Conservation (phyloP, 176 grass and related monocot species). For the Paspalum vaginatum region DNA sequence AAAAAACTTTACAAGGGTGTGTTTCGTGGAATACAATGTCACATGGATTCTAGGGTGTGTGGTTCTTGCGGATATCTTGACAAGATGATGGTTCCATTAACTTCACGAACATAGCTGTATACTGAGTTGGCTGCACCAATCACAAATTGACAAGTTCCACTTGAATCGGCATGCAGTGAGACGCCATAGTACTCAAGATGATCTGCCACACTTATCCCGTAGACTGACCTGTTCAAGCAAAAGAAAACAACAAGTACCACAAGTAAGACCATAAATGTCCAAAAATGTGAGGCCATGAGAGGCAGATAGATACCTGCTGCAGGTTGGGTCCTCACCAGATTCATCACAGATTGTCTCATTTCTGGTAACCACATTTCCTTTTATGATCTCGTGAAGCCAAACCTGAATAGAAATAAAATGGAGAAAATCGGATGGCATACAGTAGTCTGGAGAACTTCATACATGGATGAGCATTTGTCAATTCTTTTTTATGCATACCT, state of each 20-base stretch:
- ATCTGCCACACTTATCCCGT: conserved; percentile 76
- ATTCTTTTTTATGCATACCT: conserved; percentile 48
- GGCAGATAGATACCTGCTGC: conserved; percentile 67
- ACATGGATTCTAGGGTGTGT: conserved; percentile 32
- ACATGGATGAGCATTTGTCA: not conserved
- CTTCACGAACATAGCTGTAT: conserved; percentile 41
- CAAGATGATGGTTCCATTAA: conserved; percentile 48
- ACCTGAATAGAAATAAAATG: conserved; percentile 49
- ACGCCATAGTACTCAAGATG: conserved; percentile 81
- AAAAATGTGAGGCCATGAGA: conserved; percentile 12
- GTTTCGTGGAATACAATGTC: conserved; percentile 6
- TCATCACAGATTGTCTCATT: conserved; percentile 71
- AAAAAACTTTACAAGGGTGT: conserved; percentile 42
- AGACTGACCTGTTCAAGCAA: conserved; percentile 71
- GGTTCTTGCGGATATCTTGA: conserved; percentile 45
- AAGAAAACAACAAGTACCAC: conserved; percentile 28
- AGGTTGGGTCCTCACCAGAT: conserved; percentile 86
- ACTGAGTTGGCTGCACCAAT: conserved; percentile 32
- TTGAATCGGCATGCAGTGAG: conserved; percentile 63
- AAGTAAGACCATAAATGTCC: not conserved
- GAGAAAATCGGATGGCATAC: conserved; percentile 23
- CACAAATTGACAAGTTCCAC: conserved; percentile 68
- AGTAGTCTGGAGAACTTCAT: not conserved
- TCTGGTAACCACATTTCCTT: conserved; percentile 48
- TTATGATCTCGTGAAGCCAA: conserved; percentile 65